phyloP scores from a whole-genome alignment of 2,329 filamentous ascomycete species.

The Allantophomopsis cytisporea region DNA sequence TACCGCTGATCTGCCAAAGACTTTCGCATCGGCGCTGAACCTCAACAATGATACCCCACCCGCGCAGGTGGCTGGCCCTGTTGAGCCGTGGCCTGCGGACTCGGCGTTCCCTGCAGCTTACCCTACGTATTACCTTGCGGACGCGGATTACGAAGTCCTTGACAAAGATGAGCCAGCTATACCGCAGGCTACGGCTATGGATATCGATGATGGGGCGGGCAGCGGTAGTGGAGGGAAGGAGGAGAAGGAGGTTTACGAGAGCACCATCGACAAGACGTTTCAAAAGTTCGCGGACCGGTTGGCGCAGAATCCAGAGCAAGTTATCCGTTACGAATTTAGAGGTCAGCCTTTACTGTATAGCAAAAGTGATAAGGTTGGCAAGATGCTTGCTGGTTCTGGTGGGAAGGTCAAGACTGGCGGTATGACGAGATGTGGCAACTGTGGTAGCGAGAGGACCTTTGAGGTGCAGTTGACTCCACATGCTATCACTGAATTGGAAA shows the following conservation, averaged over 20 bases:
- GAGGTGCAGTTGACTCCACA: conserved; percentile 89
- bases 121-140: conserved; percentile 63
- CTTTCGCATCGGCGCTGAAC: conserved; percentile 64
- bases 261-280: conserved; percentile 60
- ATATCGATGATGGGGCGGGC: conserved; percentile 27
- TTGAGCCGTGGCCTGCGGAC: conserved; percentile 64
- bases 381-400: conserved; percentile 29
- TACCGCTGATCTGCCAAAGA: conserved; percentile 32
- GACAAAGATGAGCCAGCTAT: conserved; percentile 39
- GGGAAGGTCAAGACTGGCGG: conserved; percentile 20
- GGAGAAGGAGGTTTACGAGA: conserved; percentile 63
- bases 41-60: conserved; percentile 41
- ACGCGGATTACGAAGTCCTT: conserved; percentile 86
- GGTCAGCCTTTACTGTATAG: conserved; percentile 70
- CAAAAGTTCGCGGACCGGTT: conserved; percentile 70
- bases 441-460: conserved; percentile 64
- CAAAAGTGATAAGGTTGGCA: conserved; percentile 61
- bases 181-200: conserved; percentile 28
- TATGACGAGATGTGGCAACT: conserved; percentile 66
- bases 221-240: conserved; percentile 31
- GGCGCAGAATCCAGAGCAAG: conserved; percentile 70
- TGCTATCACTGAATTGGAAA: conserved; percentile 79
- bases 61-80: conserved; percentile 19
- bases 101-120: conserved; percentile 57
- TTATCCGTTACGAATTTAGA: conserved; percentile 66